Conservation (phyloP, 2,329 filamentous ascomycete species). For the Paraphoma chrysanthemicola region DNA sequence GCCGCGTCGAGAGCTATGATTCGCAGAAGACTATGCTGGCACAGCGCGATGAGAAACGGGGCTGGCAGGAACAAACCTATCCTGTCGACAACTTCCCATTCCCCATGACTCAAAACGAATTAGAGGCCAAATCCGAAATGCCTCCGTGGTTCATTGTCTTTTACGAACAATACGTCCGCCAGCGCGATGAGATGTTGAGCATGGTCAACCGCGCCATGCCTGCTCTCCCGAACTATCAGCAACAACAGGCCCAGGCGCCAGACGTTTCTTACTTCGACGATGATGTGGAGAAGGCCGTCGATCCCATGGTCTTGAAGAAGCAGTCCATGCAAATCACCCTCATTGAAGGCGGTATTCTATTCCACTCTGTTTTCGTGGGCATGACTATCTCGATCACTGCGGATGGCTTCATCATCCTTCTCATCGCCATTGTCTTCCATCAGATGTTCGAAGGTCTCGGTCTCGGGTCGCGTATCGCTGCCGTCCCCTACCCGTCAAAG, state of each 20-base stretch:
- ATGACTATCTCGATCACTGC: constrained; percentile 67
- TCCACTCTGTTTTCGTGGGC: constrained; percentile 70
- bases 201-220: constrained; percentile 56
- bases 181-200: constrained; percentile 65
- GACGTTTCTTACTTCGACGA: constrained; percentile 45
- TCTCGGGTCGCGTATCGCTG: constrained; percentile 66
- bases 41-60: constrained; percentile 41
- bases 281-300: constrained; percentile 45
- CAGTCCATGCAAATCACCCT: constrained; percentile 50
- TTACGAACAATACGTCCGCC: constrained; percentile 68
- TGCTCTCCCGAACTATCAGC: constrained; percentile 38
- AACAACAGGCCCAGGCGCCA: constrained; percentile 28
- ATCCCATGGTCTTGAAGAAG: constrained; percentile 48
- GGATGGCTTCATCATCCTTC: constrained; percentile 64
- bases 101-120: constrained; percentile 34
- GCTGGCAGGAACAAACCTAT: constrained; percentile 42
- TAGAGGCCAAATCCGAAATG: constrained; percentile 55
- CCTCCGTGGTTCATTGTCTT: constrained; percentile 69
- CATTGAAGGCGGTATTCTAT: constrained; percentile 68
- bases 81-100: constrained; percentile 38
- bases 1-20: constrained; percentile 43
- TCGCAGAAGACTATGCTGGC: constrained; percentile 45
- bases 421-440: constrained; percentile 68
- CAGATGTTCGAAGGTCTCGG: constrained; percentile 70
- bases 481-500: constrained; percentile 64